A percentile compares a stretch with the other conserved stretches of the same genome.
Conservation (phyloP, 805 yeast species). For the Candida peoriensis region DNA sequence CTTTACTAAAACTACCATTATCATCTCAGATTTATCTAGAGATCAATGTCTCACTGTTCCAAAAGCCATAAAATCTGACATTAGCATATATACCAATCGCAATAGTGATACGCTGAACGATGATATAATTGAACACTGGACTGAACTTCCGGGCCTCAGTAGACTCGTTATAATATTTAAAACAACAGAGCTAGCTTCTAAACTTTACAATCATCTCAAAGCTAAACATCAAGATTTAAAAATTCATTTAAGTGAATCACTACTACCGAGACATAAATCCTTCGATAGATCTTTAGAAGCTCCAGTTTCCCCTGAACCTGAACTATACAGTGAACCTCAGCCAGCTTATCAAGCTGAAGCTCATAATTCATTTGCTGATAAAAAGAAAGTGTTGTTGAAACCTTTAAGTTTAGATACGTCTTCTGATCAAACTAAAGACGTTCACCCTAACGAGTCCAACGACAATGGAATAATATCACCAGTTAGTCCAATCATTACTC, state of each 20-base stretch:
- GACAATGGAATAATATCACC: constrained; percentile 9
- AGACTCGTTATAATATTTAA: constrained; percentile 37
- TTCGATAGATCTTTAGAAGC: constrained; percentile 18
- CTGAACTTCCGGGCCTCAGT: constrained; percentile 35
- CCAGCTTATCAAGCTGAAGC: constrained; percentile 12
- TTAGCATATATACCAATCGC: constrained; percentile 8
- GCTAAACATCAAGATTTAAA: constrained; percentile 17
- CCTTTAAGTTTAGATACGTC: constrained; percentile 11
- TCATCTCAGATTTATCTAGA: constrained; percentile 19
- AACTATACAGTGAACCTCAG: constrained; percentile 20
- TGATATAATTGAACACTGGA: constrained; percentile 26
- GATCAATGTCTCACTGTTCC: constrained; percentile 19
- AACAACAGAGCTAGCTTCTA: constrained; percentile 21
- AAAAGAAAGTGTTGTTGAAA: constrained; percentile 10
- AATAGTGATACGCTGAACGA: background rate
- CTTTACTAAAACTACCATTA: constrained; percentile 13
- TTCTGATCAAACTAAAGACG: background rate
- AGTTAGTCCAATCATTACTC: constrained; percentile 18
- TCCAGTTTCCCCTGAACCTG: constrained; percentile 16
- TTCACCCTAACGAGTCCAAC: no score
- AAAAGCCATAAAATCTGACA: constrained; percentile 10
- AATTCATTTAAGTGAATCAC: constrained; percentile 30
- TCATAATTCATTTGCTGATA: background rate
- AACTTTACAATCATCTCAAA: constrained; percentile 20
- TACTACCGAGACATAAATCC: constrained; percentile 26